Base-by-base conservation (phyloP, 805 yeast genomes). In the Pichia deserticola region DNA sequence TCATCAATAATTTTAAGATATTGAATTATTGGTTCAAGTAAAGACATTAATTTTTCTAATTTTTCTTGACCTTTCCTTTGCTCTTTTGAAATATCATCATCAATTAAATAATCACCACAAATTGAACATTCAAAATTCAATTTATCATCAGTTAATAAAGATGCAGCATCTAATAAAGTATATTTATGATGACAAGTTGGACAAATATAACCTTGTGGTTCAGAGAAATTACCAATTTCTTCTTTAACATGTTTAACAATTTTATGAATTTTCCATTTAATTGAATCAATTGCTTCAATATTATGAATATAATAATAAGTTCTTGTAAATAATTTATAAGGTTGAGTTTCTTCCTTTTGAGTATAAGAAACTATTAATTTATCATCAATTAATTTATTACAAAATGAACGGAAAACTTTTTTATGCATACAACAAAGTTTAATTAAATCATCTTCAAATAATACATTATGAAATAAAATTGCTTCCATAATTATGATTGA, bases 201-300 rank as follows among this genome's bases (percentile, higher is more conserved):
- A 63, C 99, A 93, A 51, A 87, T 76, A 63, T 86, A 93, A 3
- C 98, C 99, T 61, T 93, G 96, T 1, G 97, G 95, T 57, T 89
- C 90, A 29, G 89, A 82, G 59, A 84, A 86, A 55, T 82, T 86
- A 46, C 88, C 82, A 69, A 92, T 77, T 60, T 89, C 95, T 54
- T 85, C 87, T 61, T 88, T 88, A 49, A 90, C 74, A 48, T 75
- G 65, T 57, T 83, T 84, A 12, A 88, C 97, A 30, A 93, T 76
- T 43, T 86, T 79, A 64, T 92, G 96, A 51, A 92, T 86, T 62
- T 90, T 89, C 98, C 98, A 93, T 67, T 93, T 93, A 63, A 93
- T 81, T 4, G 97, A 81, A 68, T 93, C 99, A 39, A 93, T 87
- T 0, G 98, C 95, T 65, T 89, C 96, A 3, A 97, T 88, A 63